Base-by-base conservation (phyloP, 1,284 basidiomycete species). In the Coriolopsis trogii region DNA sequence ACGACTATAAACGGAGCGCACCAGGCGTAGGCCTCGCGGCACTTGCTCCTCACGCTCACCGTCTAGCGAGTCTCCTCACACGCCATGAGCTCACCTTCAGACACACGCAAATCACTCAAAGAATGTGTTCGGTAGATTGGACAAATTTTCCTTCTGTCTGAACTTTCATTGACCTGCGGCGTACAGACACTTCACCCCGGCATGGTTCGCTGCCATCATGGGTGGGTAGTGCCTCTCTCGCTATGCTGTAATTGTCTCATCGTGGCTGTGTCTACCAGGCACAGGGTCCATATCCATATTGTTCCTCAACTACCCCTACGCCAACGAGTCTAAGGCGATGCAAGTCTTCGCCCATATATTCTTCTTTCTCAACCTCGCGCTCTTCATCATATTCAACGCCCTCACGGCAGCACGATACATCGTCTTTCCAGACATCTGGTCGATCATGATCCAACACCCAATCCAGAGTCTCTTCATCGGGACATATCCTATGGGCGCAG, bases 401-500 rank as follows among this genome's bases (percentile, higher is more conserved):
- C 64, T 72, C 20, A 76, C 75, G 3, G 49, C 70, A 3, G 66
- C 72, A 6, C 71, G 84, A 46, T 85, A 84, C 60, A 55, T 68
- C 1, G 61, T 79, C 40, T 86, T 76, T 63, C 81, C 81, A 0
- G 69, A 73, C 1, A 52, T 68, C 0, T 69, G 66, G 63, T 47
- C 56, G 18, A 58, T 64, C 12, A 68, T 69, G 72, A 55, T 82
- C 37, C 68, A 61, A 13, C 81, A 87, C 59, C 76, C 79, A 1
- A 68, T 74, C 1, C 81, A 87, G 51, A 79, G 83, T 53, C 71
- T 88, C 46, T 87, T 79, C 58, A 66, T 86, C 28, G 84, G 85
- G 4, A 74, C 76, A 15, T 71, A 82, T 52, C 78, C 84, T 0
- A 87, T 88, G 83, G 84, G 81, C 9, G 70, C 78, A 12, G 64